Conservation (phyloP, 169 alveolate genomes). For the Eimeria sp. region DNA sequence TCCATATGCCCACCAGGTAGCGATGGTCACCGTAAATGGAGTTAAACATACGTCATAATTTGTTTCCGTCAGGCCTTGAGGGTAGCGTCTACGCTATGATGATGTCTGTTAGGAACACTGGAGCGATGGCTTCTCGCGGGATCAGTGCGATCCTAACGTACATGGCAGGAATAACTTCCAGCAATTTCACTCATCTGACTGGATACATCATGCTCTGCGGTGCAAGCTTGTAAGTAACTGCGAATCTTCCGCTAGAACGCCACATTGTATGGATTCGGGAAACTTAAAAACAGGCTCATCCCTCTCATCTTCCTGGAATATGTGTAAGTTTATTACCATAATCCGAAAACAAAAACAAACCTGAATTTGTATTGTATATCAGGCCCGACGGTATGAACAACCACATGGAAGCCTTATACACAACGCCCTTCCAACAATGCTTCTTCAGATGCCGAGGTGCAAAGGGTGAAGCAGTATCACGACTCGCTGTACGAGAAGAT, state of each 20-base stretch:
- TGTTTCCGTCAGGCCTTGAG: constrained; percentile 92
- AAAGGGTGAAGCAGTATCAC: constrained; percentile 62
- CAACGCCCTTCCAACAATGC: background rate
- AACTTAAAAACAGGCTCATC: constrained; percentile 80
- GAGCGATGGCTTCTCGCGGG: constrained; percentile 93
- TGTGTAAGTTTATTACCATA: constrained; percentile 76
- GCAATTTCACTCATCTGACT: constrained; percentile 94
- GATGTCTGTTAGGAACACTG: constrained; percentile 96
- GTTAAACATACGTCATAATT: background rate
- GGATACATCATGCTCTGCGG: constrained; percentile 93
- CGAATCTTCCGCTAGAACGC: background rate
- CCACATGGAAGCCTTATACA: background rate
- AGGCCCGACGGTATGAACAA: constrained; percentile 79
- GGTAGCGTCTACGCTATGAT: constrained; percentile 98
- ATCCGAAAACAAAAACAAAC: background rate
- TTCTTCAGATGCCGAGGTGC: constrained; percentile 76
- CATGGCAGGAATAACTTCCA: constrained; percentile 93
- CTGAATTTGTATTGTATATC: background rate
- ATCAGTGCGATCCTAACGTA: constrained; percentile 95
- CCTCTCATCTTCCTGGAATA: constrained; percentile 89
- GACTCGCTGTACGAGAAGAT: constrained; percentile 74
- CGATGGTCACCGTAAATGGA: background rate
- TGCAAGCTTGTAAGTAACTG: constrained; percentile 77
- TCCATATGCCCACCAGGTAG: constrained; percentile 95
- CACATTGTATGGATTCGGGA: background rate